Base-by-base conservation (phyloP, 495 filamentous ascomycete genomes). In the Annulohypoxylon moriforme region DNA sequence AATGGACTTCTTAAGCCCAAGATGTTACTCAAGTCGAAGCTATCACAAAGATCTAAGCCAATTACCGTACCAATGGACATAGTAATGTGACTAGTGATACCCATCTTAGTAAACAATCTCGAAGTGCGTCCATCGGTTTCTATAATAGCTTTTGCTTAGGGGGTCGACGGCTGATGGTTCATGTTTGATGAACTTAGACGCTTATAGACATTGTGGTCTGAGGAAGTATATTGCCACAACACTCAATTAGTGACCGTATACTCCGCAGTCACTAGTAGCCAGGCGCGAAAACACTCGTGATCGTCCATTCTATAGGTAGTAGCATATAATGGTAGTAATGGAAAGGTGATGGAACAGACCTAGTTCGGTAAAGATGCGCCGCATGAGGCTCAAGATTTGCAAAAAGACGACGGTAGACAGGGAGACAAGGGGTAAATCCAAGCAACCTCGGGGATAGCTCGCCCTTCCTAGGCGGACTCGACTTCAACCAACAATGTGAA, bases 311-410 rank as follows among this genome's bases (percentile, higher is more conserved):
- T 60, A 52, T 20, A 60, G 34, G 29, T 55, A 29, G 29, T 40
- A 53, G 13, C 34, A 13, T 61, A 49, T 33, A 47, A 47, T 6
- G n/a, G 29, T 18, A 27, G 25, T 4, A 49, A 33, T n/a, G 33
- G 60, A 24, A 29, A 53, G 18, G 34, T 40, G 50, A 56, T 24
- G 24, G 55, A 13, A 40, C n/a, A 38, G 16, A 50, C 20, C 33
- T n/a, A 22, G 31, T n/a, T 42, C 59, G 24, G 52, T 14, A 24
- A 72, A 7, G n/a, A 29, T 50, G 36, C 20, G 25, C 38, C 29
- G 20, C 55, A 57, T 25, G 61, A 60, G 33, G n/a, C 60, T 29
- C 44, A 49, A 22, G 55, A 57, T n/a, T 29, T 34, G 47, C 33
- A 27, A 40, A 31, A 56, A 14, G 34, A 56, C 14, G 38, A 60